These are phyloP conservation scores for Aspergillus ochraceus DNA, from an alignment of 2,329 filamentous ascomycete genomes.

Conservation along the genomic window DNA sequence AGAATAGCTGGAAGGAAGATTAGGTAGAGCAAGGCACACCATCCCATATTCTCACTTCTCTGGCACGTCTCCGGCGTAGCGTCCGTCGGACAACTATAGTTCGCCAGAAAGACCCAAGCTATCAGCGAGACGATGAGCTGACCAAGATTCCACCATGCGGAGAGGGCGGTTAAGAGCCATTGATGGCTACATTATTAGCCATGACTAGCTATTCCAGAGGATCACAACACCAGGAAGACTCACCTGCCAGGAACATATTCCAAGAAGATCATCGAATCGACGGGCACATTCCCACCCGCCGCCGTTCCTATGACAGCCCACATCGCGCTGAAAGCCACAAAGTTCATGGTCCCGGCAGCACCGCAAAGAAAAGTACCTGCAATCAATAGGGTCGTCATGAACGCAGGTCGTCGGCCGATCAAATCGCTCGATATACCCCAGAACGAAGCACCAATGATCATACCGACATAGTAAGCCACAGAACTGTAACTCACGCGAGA, in stretches of 20 bases:
- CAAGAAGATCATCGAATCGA: conserved; percentile 31
- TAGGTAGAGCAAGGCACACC: conserved; percentile 17
- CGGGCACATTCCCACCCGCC: conserved; percentile 28
- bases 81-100: conserved; percentile 28
- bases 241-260: conserved; percentile 29
- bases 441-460: conserved; percentile 49
- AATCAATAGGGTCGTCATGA: conserved; percentile 48
- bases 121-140: conserved; percentile 38
- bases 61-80: conserved; percentile 23
- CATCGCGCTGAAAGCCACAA: conserved; percentile 28
- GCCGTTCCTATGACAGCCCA: conserved; percentile 31
- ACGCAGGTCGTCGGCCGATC: conserved; percentile 46
- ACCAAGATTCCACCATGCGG: conserved; percentile 52
- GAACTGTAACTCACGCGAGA: conserved; percentile 32
- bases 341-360: conserved; percentile 26
- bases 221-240: neutral
- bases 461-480: conserved; percentile 39
- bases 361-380: conserved; percentile 35
- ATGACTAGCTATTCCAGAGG: neutral
- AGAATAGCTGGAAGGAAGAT: neutral
- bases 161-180: conserved; percentile 38
- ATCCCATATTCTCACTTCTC: conserved; percentile 29
- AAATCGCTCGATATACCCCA: conserved; percentile 47
- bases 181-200: conserved; percentile 21
- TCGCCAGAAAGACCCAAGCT: conserved; percentile 32